phyloP scores from a whole-genome alignment of 805 yeast genomes.

The Metschnikowia continentalis region DNA sequence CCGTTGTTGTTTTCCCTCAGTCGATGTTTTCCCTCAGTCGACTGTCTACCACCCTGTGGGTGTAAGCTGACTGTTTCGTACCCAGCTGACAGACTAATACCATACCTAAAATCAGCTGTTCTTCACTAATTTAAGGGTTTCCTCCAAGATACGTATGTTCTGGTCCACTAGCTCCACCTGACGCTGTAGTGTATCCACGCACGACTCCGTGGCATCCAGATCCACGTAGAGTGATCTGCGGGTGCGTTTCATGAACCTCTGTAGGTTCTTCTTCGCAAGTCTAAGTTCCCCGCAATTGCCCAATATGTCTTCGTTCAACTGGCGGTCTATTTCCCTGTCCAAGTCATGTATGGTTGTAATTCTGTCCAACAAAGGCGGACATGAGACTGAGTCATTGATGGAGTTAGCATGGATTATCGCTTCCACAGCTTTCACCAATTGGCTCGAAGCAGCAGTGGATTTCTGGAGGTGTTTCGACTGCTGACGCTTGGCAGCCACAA shows the following conservation, averaged over 20 bases:
- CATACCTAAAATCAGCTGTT: neutral
- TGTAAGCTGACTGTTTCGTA: too few relatives aligned
- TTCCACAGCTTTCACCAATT: constrained; percentile 21
- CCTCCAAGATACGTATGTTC: constrained; percentile 66
- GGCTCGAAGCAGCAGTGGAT: constrained; percentile 25
- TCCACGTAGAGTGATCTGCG: constrained; percentile 12
- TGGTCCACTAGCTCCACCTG: constrained; percentile 70
- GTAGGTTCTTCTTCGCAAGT: constrained; percentile 10
- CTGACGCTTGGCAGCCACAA: constrained; percentile 31
- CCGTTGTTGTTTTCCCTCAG: neutral
- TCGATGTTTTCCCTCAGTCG: neutral
- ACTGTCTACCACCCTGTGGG: neutral
- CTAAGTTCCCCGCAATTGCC: constrained; percentile 15
- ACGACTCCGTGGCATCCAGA: constrained; percentile 5
- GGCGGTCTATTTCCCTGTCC: constrained; percentile 34
- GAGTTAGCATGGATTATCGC: constrained; percentile 27
- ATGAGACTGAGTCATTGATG: constrained; percentile 7
- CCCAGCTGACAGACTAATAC: neutral
- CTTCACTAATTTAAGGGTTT: constrained; percentile 33
- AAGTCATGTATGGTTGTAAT: constrained; percentile 39
- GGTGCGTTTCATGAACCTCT: constrained; percentile 5
- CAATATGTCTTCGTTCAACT: constrained; percentile 32
- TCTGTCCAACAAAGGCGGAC: constrained; percentile 26
- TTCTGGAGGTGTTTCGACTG: constrained; percentile 27
- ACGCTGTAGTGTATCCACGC: constrained; percentile 17